Conservation (phyloP, 2,329 filamentous ascomycete genomes). For the Fusarium tanahbumbuense region DNA sequence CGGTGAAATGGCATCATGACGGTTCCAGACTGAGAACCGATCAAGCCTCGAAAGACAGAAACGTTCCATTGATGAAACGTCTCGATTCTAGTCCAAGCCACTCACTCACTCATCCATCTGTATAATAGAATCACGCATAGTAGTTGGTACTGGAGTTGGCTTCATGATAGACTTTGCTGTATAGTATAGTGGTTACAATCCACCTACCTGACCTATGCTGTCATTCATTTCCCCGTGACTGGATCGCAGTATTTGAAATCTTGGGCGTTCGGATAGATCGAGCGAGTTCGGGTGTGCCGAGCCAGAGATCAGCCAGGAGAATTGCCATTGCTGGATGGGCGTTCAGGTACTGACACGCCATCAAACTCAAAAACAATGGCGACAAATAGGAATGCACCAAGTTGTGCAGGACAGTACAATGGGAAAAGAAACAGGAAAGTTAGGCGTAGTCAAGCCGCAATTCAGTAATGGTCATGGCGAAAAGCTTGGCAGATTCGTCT, state of each 20-base stretch:
- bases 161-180: conserved; percentile 20
- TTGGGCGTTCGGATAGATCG: conserved; percentile 7
- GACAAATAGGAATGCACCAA: conserved; percentile 14
- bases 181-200: conserved; percentile 5
- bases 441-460: not conserved
- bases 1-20: conserved; percentile 14
- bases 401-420: not conserved
- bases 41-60: conserved; percentile 14
- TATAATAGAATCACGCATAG: conserved; percentile 20
- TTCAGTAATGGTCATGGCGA: not conserved
- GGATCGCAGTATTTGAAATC: conserved; percentile 9
- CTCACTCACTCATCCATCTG: conserved; percentile 8
- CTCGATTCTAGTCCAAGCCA: conserved; percentile 10
- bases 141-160: conserved; percentile 13
- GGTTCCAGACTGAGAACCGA: conserved; percentile 21
- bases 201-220: not conserved
- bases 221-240: not conserved
- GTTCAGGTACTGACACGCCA: conserved; percentile 29
- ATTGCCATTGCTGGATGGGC: conserved; percentile 1
- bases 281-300: conserved; percentile 13
- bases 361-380: conserved; percentile 21
- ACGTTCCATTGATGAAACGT: conserved; percentile 19
- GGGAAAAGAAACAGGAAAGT: not conserved
- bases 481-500: conserved; percentile 4
- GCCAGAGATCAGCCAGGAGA: conserved; percentile 17